phyloP scores from a whole-genome alignment of 2,329 filamentous ascomycete species.

The Tolypocladium nubicola region DNA sequence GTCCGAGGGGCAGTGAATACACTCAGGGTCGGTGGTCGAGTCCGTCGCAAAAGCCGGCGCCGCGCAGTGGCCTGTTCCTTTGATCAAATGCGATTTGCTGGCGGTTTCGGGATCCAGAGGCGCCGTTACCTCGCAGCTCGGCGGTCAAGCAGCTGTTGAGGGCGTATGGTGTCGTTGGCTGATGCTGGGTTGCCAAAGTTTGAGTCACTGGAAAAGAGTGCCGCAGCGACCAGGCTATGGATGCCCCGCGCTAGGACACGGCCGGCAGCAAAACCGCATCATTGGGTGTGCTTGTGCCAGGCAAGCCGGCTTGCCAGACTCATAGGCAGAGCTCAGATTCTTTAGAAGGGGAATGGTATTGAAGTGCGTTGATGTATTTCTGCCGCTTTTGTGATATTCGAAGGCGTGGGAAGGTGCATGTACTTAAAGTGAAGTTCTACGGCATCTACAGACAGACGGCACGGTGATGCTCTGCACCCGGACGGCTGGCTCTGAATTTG shows the following conservation, averaged over 20 bases:
- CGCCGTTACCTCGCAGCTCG: background rate
- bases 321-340: background rate
- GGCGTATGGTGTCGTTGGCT: constrained; percentile 1
- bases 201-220: constrained; percentile 24
- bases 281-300: background rate
- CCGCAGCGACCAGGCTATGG: constrained; percentile 1
- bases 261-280: background rate
- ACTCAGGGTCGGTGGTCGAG: background rate
- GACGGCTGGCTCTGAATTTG: background rate
- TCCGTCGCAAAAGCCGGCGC: background rate
- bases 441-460: background rate
- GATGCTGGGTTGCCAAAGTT: constrained; percentile 7
- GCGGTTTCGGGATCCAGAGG: too few species aligned
- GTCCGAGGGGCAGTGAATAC: background rate
- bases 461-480: background rate
- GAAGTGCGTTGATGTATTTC: too few species aligned
- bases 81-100: background rate
- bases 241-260: constrained; percentile 22
- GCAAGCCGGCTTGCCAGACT: background rate
- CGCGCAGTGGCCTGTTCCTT: background rate
- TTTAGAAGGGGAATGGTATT: too few species aligned
- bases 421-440: background rate
- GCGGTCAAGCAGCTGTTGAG: background rate
- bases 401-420: background rate
- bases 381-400: too few species aligned